Percentiles rank a stretch among this genome's conserved stretches.
phyloP scores from a whole-genome alignment of 768 basidiomycete genomes.

The Amanita brunnescens region DNA sequence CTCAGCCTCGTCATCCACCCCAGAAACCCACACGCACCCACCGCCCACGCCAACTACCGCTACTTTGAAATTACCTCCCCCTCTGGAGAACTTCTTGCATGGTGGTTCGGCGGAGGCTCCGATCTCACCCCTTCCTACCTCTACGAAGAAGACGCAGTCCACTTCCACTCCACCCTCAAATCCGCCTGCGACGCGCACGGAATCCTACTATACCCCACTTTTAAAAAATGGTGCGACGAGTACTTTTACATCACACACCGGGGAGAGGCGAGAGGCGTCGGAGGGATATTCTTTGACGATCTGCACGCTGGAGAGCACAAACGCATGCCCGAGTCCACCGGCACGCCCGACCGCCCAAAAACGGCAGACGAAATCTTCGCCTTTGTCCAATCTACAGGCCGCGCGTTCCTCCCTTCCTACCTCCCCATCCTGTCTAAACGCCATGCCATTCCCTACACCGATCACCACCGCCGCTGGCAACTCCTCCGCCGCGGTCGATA shows the following conservation, averaged over 20 bases:
- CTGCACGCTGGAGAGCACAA: conserved; percentile 58
- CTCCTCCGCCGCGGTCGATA: conserved; percentile 80
- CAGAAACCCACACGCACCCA: conserved; percentile 86
- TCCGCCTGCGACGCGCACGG: too few relatives aligned
- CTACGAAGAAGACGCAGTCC: too few relatives aligned
- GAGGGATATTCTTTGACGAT: too few relatives aligned
- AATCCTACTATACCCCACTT: too few relatives aligned
- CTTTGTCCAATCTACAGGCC: too few relatives aligned
- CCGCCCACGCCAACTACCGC: conserved; percentile 87
- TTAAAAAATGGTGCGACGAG: conserved; percentile 97
- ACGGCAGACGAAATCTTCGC: conserved; percentile 57
- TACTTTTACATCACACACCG: conserved; percentile 96
- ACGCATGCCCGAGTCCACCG: conserved; percentile 38
- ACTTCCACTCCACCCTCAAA: too few relatives aligned
- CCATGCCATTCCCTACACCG: too few relatives aligned
- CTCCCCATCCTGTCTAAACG: too few relatives aligned
- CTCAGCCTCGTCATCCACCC: conserved; percentile 93
- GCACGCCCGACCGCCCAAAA: conserved; percentile 34
- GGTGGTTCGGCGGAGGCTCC: too few relatives aligned
- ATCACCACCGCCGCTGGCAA: conserved; percentile 93
- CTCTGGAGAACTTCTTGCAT: conserved; percentile 81
- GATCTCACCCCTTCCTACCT: conserved; percentile 95
- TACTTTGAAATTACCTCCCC: conserved; percentile 98
- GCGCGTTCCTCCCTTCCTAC: too few relatives aligned
- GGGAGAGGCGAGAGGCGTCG: conserved; percentile 76